Conservation (phyloP, 1,284 basidiomycete genomes). For the Ustilago vetiveriae region DNA sequence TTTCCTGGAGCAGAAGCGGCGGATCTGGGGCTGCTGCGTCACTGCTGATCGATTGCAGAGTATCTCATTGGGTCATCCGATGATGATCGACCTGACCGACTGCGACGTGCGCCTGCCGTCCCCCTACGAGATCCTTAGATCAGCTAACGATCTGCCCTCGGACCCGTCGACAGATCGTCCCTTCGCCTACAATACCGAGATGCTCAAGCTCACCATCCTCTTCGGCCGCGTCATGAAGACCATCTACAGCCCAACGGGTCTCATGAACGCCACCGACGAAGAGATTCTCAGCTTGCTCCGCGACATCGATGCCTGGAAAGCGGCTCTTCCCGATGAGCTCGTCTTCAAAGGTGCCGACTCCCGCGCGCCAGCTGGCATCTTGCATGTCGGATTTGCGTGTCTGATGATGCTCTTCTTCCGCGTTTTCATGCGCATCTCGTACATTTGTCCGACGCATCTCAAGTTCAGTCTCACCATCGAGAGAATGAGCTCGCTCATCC, state of each 20-base stretch:
- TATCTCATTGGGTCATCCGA: slow-evolving; percentile 58
- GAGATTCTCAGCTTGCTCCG: slow-evolving; percentile 58
- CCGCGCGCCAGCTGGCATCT: slow-evolving; percentile 50
- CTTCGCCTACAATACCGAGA: slow-evolving; percentile 63
- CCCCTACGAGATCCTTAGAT: slow-evolving; percentile 59
- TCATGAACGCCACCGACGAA: slow-evolving; percentile 63
- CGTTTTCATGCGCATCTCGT: slow-evolving; percentile 64
- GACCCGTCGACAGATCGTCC: slow-evolving; percentile 49
- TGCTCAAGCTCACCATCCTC: slow-evolving; percentile 64
- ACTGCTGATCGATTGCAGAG: slow-evolving; percentile 58
- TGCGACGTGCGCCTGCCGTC: slow-evolving; percentile 63
- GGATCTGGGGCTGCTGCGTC: slow-evolving; percentile 63
- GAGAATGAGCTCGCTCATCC: slow-evolving; percentile 57
- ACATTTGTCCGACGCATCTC: slow-evolving; percentile 62
- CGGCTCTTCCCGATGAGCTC: slow-evolving; percentile 49
- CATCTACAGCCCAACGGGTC: slow-evolving; percentile 63
- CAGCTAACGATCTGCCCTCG: slow-evolving; percentile 45
- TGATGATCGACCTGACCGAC: slow-evolving; percentile 62
- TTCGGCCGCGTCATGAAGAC: slow-evolving; percentile 65
- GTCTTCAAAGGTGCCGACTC: slow-evolving; percentile 50
- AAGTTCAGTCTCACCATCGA: slow-evolving; percentile 62
- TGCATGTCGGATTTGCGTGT: slow-evolving; percentile 56
- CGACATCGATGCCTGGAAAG: slow-evolving; percentile 61
- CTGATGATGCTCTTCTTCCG: slow-evolving; percentile 63
- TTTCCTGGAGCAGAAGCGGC: slow-evolving; percentile 60